These are phyloP conservation scores for Alternaria longipes DNA, from an alignment of 2,329 filamentous ascomycete species.

Conservation along the genomic window DNA sequence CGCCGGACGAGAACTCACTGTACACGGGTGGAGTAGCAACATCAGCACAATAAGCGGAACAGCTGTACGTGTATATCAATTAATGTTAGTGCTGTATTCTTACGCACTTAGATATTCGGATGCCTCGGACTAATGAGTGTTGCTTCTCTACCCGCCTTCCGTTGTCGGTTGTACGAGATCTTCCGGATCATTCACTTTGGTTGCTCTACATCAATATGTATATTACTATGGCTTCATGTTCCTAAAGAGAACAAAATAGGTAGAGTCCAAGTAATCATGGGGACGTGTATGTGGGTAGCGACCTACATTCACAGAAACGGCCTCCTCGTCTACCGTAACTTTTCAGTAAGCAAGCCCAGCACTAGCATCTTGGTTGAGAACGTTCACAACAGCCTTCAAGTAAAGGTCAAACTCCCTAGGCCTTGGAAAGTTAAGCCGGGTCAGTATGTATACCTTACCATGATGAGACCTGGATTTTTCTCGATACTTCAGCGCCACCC, in stretches of 20 bases:
- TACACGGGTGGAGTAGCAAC: neutral
- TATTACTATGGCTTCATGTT: constrained; percentile 22
- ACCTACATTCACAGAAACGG: constrained; percentile 17
- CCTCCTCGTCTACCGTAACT: constrained; percentile 23
- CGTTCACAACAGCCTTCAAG: constrained; percentile 14
- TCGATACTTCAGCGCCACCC: constrained; percentile 24
- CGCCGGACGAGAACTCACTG: constrained; percentile 6
- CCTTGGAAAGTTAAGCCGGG: constrained; percentile 23
- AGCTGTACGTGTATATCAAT: neutral
- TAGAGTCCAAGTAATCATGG: constrained; percentile 9
- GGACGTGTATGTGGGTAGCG: constrained; percentile 13
- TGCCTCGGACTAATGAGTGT: constrained; percentile 12
- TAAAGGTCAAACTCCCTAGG: constrained; percentile 17
- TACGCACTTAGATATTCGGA: neutral
- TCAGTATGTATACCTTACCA: constrained; percentile 30
- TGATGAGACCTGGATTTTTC: constrained; percentile 13
- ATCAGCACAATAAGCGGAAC: neutral
- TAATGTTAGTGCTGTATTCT: neutral
- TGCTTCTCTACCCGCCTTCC: constrained; percentile 12
- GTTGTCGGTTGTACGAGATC: constrained; percentile 11
- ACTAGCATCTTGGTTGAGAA: constrained; percentile 19
- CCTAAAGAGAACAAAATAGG: constrained; percentile 5
- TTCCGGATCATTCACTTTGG: constrained; percentile 15
- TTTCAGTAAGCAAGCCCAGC: constrained; percentile 17
- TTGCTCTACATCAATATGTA: constrained; percentile 18